These are phyloP conservation scores for Phanerodontia chrysosporium DNA, from an alignment of 768 basidiomycete genomes.

Conservation along the genomic window DNA sequence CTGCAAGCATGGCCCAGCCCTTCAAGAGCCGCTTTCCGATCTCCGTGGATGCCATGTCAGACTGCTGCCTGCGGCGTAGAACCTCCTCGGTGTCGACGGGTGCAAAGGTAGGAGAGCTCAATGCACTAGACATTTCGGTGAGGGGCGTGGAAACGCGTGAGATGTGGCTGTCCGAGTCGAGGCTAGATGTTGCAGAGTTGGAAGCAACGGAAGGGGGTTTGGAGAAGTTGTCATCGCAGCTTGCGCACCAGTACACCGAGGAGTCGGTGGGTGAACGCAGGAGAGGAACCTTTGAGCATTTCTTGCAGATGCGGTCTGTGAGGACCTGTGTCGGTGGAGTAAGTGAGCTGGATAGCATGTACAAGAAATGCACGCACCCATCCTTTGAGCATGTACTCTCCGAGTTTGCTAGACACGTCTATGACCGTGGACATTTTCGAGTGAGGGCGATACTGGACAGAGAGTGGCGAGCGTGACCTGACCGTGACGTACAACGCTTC, in stretches of 20 bases:
- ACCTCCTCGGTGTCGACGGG: slow-evolving; percentile 62
- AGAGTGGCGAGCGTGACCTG: too few relatives aligned
- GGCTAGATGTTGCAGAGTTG: slow-evolving; percentile 20
- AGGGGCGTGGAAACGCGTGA: slow-evolving; percentile 74
- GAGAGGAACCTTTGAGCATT: slow-evolving; percentile 61
- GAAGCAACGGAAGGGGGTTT: not conserved
- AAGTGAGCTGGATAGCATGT: not conserved
- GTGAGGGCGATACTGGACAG: not conserved
- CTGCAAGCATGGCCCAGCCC: slow-evolving; percentile 88
- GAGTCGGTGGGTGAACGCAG: slow-evolving; percentile 63
- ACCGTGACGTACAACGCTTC: not conserved
- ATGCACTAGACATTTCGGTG: slow-evolving; percentile 63
- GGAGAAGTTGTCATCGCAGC: slow-evolving; percentile 44
- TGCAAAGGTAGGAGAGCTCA: slow-evolving; percentile 60
- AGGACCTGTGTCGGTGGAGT: slow-evolving; percentile 39
- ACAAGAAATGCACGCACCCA: slow-evolving; percentile 47
- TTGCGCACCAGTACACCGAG: slow-evolving; percentile 53
- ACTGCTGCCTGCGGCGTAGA: slow-evolving; percentile 70
- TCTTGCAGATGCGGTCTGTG: slow-evolving; percentile 62
- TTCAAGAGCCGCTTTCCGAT: slow-evolving; percentile 74
- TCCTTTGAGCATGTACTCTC: slow-evolving; percentile 71
- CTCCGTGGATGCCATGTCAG: slow-evolving; percentile 73
- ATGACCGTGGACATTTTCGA: slow-evolving; percentile 43
- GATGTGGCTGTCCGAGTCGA: slow-evolving; percentile 44
- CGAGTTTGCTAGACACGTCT: slow-evolving; percentile 59